phyloP scores from a whole-genome alignment of 2,329 filamentous ascomycete species.

The Fusarium sublunatum region DNA sequence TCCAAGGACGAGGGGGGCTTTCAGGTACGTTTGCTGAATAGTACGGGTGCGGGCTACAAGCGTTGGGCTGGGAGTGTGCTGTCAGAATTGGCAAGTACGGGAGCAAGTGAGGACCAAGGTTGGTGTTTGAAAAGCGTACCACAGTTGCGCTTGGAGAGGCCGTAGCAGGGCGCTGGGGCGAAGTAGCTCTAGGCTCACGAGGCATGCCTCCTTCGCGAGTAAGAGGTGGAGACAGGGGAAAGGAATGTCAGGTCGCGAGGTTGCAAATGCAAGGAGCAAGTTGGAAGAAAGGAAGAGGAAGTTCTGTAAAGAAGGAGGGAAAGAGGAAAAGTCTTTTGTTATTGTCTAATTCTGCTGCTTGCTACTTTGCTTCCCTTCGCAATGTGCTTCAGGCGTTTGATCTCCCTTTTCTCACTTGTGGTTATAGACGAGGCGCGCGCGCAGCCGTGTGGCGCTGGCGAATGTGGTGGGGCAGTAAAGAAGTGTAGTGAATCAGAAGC shows the following conservation, averaged over 20 bases:
- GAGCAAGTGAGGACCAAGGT: no score
- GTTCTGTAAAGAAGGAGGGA: not conserved
- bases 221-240: not conserved
- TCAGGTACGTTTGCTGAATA: not conserved
- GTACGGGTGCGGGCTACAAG: not conserved
- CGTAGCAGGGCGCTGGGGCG: not conserved
- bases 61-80: not conserved
- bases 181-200: not conserved
- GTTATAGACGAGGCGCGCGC: not conserved
- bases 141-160: no score
- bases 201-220: not conserved
- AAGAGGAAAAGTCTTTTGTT: not conserved
- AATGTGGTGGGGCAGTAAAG: not conserved
- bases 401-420: not conserved
- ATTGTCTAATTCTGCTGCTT: not conserved
- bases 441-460: not conserved
- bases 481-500: not conserved
- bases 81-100: not conserved
- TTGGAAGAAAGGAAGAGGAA: not conserved
- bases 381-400: not conserved
- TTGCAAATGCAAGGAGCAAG: not conserved
- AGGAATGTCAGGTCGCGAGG: not conserved
- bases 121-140: no score
- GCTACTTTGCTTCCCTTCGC: not conserved
- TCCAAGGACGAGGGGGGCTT: not conserved